These are phyloP conservation scores for Sergeia podlipaevii DNA, from an alignment of 208 protist genomes.

Conservation along the genomic window DNA sequence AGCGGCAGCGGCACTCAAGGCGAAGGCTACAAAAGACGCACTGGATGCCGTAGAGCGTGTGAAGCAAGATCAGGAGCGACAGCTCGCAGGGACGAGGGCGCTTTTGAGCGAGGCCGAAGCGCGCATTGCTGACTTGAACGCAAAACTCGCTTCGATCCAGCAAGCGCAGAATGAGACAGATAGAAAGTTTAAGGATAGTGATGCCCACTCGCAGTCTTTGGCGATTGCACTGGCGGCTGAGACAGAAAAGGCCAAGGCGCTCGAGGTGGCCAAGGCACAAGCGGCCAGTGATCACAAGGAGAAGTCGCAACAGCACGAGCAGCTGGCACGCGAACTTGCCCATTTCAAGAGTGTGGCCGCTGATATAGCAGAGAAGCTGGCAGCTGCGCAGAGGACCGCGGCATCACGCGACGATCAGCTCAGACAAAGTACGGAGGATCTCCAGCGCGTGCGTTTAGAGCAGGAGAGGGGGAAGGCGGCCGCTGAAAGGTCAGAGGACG, in stretches of 20 bases:
- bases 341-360: conserved; percentile 1
- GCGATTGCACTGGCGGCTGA: no score
- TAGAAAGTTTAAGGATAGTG: conserved; percentile 16
- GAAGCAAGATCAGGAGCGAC: background rate
- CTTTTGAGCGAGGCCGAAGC: background rate
- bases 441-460: conserved; percentile 12
- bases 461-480: conserved; percentile 12
- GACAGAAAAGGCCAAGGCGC: conserved; percentile 5
- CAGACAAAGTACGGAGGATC: conserved; percentile 13
- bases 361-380: conserved; percentile 18
- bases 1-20: background rate
- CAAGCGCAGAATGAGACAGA: conserved; percentile 10
- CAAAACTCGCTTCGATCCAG: conserved; percentile 4
- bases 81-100: background rate
- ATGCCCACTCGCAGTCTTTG: conserved; percentile 2
- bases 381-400: conserved; percentile 2
- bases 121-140: background rate
- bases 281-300: conserved; percentile 1
- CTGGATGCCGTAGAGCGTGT: conserved; percentile 1
- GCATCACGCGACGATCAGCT: conserved; percentile 12
- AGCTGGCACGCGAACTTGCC: conserved; percentile 16
- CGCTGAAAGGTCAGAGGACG: conserved; percentile 7
- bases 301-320: conserved; percentile 16
- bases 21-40: conserved; percentile 1
- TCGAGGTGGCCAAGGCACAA: conserved; percentile 11